Conservation (phyloP, 805 yeast species). For the Ogataea paradorogensis region DNA sequence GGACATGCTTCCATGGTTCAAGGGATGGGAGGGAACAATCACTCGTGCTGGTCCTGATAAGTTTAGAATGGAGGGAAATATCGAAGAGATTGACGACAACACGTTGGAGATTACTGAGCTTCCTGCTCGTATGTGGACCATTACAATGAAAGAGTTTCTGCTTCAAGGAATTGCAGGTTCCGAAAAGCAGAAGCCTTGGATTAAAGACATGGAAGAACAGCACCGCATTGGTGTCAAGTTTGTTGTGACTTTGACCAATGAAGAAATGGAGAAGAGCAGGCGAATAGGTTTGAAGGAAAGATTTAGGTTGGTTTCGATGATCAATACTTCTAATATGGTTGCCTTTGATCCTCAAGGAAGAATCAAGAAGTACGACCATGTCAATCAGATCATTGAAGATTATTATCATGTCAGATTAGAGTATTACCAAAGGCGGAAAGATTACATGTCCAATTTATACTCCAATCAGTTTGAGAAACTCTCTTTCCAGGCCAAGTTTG, state of each 20-base stretch:
- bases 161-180: conserved; percentile 70
- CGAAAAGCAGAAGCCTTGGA: conserved; percentile 78
- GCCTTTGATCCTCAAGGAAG: conserved; percentile 90
- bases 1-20: conserved; percentile 88
- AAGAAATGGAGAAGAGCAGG: conserved; percentile 79
- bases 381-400: conserved; percentile 76
- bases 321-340: conserved; percentile 85
- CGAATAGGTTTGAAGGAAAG: conserved; percentile 77
- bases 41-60: conserved; percentile 63
- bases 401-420: conserved; percentile 85
- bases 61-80: conserved; percentile 73
- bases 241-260: conserved; percentile 66
- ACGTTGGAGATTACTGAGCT: conserved; percentile 88
- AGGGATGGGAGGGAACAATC: conserved; percentile 90
- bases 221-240: conserved; percentile 82
- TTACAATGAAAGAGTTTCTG: conserved; percentile 81
- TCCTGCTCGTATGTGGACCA: conserved; percentile 92
- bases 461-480: conserved; percentile 74
- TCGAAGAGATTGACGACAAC: conserved; percentile 75
- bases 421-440: conserved; percentile 88
- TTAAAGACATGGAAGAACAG: conserved; percentile 92
- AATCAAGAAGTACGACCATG: conserved; percentile 74
- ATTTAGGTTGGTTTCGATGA: conserved; percentile 69
- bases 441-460: conserved; percentile 62
- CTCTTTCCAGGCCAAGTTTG: conserved; percentile 83